Evolutionary conservation across 768 basidiomycete genomes (phyloP).

Genomic region (Crassisporium funariophilum): DNA sequence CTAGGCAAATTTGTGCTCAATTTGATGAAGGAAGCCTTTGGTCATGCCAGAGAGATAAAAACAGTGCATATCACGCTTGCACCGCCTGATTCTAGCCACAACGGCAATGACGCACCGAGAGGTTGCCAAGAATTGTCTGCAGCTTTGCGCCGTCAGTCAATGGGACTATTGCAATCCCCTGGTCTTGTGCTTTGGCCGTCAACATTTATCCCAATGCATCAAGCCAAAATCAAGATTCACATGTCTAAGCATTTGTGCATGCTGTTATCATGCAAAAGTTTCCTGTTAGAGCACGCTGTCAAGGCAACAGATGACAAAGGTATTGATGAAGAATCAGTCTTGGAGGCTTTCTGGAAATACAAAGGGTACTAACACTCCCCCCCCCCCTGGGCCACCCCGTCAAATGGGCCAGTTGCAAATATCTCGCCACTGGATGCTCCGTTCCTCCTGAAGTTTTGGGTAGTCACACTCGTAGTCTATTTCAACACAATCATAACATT

Average conservation of each 20-base stretch:
- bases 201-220: conserved; percentile 57
- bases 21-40: conserved; percentile 53
- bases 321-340: conserved; percentile 39
- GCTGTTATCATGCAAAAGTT: conserved; percentile 41
- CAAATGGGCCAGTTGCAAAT: no score
- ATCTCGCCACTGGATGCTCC: no score
- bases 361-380: conserved; percentile 43
- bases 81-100: conserved; percentile 32
- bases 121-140: conserved; percentile 3
- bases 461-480: no score
- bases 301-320: conserved; percentile 35
- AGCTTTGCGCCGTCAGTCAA: conserved; percentile 7
- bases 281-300: conserved; percentile 38
- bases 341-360: conserved; percentile 52
- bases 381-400: no score
- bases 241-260: conserved; percentile 60
- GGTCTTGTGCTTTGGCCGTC: conserved; percentile 63
- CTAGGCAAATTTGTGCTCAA: conserved; percentile 52
- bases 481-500: no score
- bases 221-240: conserved; percentile 67
- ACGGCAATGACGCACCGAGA: not conserved
- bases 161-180: conserved; percentile 45
- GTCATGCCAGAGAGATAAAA: conserved; percentile 47
- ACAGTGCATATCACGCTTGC: conserved; percentile 61
- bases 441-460: no score